Evolutionary conservation across 2,329 filamentous ascomycete species (phyloP).

Genomic region (Verticillium isaacii): DNA sequence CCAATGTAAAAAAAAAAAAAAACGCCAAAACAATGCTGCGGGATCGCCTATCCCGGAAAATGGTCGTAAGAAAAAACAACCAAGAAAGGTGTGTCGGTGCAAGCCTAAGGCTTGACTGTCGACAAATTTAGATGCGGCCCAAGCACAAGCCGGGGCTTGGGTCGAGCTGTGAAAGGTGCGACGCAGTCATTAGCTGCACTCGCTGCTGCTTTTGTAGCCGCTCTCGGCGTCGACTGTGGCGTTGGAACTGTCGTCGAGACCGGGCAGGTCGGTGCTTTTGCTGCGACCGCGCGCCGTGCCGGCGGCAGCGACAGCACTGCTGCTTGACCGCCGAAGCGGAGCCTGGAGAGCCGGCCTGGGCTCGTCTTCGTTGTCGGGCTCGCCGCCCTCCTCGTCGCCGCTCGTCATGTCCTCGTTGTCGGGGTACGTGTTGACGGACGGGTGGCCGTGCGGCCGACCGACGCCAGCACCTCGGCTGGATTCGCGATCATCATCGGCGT

Average conservation of each 20-base stretch:
- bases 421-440: conserved; percentile 33
- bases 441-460: conserved; percentile 27
- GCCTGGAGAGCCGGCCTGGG: conserved; percentile 9
- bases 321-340: conserved; percentile 13
- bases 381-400: conserved; percentile 26
- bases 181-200: conserved; percentile 16
- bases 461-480: conserved; percentile 26
- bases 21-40: neutral
- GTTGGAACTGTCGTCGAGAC: conserved; percentile 28
- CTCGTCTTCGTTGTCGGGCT: conserved; percentile 13
- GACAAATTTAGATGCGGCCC: too few species aligned
- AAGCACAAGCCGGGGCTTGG: too few species aligned
- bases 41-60: neutral
- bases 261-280: conserved; percentile 22
- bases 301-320: conserved; percentile 27
- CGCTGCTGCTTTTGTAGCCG: conserved; percentile 29
- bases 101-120: too few species aligned
- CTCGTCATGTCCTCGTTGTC: conserved; percentile 34
- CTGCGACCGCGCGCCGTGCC: conserved; percentile 23
- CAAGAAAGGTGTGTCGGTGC: too few species aligned
- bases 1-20: neutral
- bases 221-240: conserved; percentile 36
- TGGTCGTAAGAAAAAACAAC: too few species aligned
- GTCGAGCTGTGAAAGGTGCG: neutral
- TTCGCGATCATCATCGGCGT: conserved; percentile 22